Base-by-base conservation (phyloP, 495 filamentous ascomycete species). In the Penicillium riverlandense region DNA sequence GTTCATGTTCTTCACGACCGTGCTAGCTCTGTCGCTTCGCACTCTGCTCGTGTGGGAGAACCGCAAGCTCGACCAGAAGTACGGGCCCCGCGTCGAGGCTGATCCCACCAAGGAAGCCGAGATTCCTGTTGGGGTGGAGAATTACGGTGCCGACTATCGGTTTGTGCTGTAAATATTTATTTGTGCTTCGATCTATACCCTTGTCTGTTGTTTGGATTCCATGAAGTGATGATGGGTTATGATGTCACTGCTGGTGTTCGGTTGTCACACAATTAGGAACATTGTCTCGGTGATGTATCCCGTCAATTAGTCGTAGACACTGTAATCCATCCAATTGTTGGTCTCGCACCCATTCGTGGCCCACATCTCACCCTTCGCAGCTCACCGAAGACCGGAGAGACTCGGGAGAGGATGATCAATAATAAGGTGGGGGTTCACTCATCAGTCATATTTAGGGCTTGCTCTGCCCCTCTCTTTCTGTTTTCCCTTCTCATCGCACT, bases 1-100 rank as follows among this genome's bases (percentile, higher is more conserved):
- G 2, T 86, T 88, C 52, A 84, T 87, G 78, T 71, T 82, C 45
- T 80, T 86, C 62, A 85, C 77, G 35, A 74, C 69, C 0, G 27
- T 82, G 2, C 62, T 87, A 13, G 77, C 81, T 0, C 37, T 76
- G 13, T 45, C 55, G 11, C 59, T 88, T 50, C 74, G 85, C 37
- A 52, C 53, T 28, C 66, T 83, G 22, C 64, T 88, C 22, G 63
- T 57, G 8, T 80, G 77, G 72, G 78, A 82, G 68, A 90, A 90
- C 47, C 62, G 49, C 43, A 67, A 68, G 38, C 69, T 80, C 14
- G 81, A 84, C 38, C 55, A 66, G 51, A 61, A 70, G 45, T 71
- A 77, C 49, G 70, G 71, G 0, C 54, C 58, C 4, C 48, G 48
- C 38, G 48, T 55, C 4, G 57, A 64, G 35, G 44, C 38, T 0